Conservation (phyloP, 1,139 yeast genomes). For the Taiozyma onychis region DNA sequence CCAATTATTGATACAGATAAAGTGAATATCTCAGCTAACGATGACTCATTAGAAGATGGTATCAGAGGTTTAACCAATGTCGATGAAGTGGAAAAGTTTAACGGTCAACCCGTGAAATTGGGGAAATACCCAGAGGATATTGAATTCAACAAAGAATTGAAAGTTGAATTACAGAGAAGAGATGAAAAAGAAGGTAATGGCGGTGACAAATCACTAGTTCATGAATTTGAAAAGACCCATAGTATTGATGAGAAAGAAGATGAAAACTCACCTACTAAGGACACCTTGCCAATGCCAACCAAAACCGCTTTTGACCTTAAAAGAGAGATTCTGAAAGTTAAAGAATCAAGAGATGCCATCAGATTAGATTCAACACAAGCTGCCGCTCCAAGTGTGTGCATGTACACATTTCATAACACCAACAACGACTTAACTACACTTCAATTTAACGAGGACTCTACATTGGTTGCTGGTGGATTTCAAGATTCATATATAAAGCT, state of each 20-base stretch:
- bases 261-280: slow-evolving; percentile 66
- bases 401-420: slow-evolving; percentile 97
- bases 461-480: slow-evolving; percentile 89
- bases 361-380: slow-evolving; percentile 64
- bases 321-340: slow-evolving; percentile 69
- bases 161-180: slow-evolving; percentile 71
- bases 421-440: slow-evolving; percentile 80
- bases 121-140: slow-evolving; percentile 85
- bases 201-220: slow-evolving; percentile 35
- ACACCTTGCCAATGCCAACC: slow-evolving; percentile 77
- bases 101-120: slow-evolving; percentile 67
- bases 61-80: slow-evolving; percentile 37
- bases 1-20: slow-evolving; percentile 45
- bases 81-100: slow-evolving; percentile 51
- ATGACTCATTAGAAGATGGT: slow-evolving; percentile 59
- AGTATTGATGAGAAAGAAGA: slow-evolving; percentile 19
- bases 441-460: slow-evolving; percentile 82
- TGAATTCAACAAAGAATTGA: slow-evolving; percentile 79
- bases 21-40: slow-evolving; percentile 35
- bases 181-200: slow-evolving; percentile 50
- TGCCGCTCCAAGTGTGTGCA: slow-evolving; percentile 88
- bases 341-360: slow-evolving; percentile 75
- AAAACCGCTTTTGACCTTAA: slow-evolving; percentile 76
- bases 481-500: slow-evolving; percentile 85
- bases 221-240: slow-evolving; percentile 40